Conservation (phyloP, 768 basidiomycete species). For the Tulasnella sp. region DNA sequence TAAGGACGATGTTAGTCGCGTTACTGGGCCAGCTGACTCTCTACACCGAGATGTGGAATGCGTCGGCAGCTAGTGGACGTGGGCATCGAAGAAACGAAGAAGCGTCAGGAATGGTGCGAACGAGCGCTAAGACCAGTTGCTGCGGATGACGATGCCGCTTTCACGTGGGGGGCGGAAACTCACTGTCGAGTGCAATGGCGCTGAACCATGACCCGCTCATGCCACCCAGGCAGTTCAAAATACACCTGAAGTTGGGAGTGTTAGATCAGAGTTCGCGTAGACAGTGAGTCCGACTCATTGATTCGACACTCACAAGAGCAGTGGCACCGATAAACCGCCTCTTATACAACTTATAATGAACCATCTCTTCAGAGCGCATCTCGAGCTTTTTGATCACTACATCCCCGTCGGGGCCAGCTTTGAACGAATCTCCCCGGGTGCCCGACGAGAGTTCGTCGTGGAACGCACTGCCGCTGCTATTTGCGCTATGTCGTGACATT, state of each 20-base stretch:
- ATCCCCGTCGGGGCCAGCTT: neutral
- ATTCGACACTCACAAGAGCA: slow-evolving; percentile 38
- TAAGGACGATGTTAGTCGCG: slow-evolving; percentile 44
- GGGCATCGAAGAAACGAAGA: neutral
- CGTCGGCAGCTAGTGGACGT: neutral
- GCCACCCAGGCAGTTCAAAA: slow-evolving; percentile 50
- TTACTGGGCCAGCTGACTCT: slow-evolving; percentile 72
- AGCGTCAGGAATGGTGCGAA: neutral
- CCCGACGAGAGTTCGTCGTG: neutral
- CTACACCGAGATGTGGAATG: neutral
- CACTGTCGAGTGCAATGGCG: slow-evolving; percentile 62
- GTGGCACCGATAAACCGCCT: slow-evolving; percentile 52
- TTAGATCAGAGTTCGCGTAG: neutral
- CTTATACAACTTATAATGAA: slow-evolving; percentile 54
- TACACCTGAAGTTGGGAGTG: slow-evolving; percentile 19
- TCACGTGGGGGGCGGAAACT: slow-evolving; percentile 14
- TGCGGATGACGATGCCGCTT: neutral
- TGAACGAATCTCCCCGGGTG: neutral
- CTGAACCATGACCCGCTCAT: slow-evolving; percentile 79
- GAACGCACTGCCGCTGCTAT: neutral
- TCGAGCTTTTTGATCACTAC: neutral
- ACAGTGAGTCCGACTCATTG: neutral
- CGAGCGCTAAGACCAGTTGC: neutral
- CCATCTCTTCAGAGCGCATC: neutral
- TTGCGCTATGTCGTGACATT: neutral